Evolutionary conservation across 768 basidiomycete genomes (phyloP).

Genomic region (Termitomyces bulborhizus): DNA sequence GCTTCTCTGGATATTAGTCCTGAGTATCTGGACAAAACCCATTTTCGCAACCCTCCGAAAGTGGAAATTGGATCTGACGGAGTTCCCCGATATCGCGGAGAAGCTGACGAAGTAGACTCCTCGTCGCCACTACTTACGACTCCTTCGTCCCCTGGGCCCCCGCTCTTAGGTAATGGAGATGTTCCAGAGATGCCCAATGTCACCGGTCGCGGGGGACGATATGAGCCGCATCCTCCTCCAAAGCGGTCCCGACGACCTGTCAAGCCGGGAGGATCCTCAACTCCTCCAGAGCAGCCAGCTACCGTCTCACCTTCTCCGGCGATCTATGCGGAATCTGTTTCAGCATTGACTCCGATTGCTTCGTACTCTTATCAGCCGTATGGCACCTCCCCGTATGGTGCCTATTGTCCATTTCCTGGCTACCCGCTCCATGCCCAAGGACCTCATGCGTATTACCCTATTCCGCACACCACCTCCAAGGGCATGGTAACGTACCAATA

Average conservation of each 20-base stretch:
- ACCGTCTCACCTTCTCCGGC: background rate
- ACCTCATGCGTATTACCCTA: conserved; percentile 7
- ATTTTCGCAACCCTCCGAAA: conserved; percentile 87
- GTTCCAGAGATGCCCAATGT: conserved; percentile 23
- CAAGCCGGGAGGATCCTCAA: conserved; percentile 10
- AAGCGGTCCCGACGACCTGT: conserved; percentile 13
- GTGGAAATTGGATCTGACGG: conserved; percentile 85
- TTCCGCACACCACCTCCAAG: background rate
- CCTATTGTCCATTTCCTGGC: conserved; percentile 9
- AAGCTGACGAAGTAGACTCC: conserved; percentile 65
- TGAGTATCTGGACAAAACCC: conserved; percentile 83
- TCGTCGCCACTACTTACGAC: conserved; percentile 34
- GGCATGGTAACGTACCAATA: conserved; percentile 1
- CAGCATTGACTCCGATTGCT: background rate
- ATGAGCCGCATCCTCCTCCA: conserved; percentile 10
- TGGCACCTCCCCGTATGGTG: conserved; percentile 1
- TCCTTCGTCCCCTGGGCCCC: conserved; percentile 38
- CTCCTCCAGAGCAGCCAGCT: conserved; percentile 8
- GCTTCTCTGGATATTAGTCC: no score
- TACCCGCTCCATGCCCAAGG: conserved; percentile 10
- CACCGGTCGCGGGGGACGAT: conserved; percentile 13
- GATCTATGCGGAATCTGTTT: conserved; percentile 2
- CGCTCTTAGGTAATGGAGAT: conserved; percentile 44
- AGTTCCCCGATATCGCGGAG: conserved; percentile 73
- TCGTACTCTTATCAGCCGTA: background rate